Conservation (phyloP, 495 filamentous ascomycete species). For the Filosporella fistucella region DNA sequence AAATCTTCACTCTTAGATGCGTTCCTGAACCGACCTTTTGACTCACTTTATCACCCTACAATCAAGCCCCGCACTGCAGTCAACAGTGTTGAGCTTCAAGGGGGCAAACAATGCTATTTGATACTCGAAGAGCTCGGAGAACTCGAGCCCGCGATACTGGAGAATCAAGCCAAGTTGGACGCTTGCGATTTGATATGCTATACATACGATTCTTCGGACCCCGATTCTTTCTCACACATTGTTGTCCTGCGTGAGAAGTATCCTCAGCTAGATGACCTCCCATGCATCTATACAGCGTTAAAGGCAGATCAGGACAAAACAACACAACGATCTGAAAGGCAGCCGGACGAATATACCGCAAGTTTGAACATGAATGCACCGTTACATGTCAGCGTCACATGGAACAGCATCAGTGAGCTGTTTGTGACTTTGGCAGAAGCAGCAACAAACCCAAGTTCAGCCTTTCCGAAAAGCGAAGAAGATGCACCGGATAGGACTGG, state of each 20-base stretch:
- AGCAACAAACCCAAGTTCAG: slow-evolving; percentile 80
- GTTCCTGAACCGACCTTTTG: slow-evolving; percentile 85
- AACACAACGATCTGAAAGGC: slow-evolving; percentile 82
- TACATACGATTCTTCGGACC: slow-evolving; percentile 93
- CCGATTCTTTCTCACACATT: slow-evolving; percentile 90
- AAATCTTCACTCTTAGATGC: slow-evolving; percentile 88
- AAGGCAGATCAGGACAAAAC: slow-evolving; percentile 95
- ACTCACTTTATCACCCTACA: slow-evolving; percentile 82
- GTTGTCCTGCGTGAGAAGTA: slow-evolving; percentile 71
- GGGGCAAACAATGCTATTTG: slow-evolving; percentile 94
- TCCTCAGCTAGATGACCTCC: slow-evolving; percentile 79
- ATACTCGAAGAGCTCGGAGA: slow-evolving; percentile 96
- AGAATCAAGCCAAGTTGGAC: slow-evolving; percentile 88
- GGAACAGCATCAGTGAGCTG: slow-evolving; percentile 84
- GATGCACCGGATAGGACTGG: slow-evolving; percentile 76
- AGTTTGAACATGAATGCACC: slow-evolving; percentile 77
- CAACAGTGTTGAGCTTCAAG: slow-evolving; percentile 93
- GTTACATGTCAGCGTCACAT: slow-evolving; percentile 88
- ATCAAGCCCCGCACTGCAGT: slow-evolving; percentile 91
- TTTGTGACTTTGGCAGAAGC: slow-evolving; percentile 86
- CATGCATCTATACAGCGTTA: slow-evolving; percentile 83
- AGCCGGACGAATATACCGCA: slow-evolving; percentile 89
- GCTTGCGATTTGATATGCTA: slow-evolving; percentile 92
- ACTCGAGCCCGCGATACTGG: slow-evolving; percentile 85
- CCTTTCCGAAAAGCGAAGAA: slow-evolving; percentile 82